Evolutionary conservation across 2,329 filamentous ascomycete species (phyloP).

Genomic region (Hypoxylon rubiginosum): DNA sequence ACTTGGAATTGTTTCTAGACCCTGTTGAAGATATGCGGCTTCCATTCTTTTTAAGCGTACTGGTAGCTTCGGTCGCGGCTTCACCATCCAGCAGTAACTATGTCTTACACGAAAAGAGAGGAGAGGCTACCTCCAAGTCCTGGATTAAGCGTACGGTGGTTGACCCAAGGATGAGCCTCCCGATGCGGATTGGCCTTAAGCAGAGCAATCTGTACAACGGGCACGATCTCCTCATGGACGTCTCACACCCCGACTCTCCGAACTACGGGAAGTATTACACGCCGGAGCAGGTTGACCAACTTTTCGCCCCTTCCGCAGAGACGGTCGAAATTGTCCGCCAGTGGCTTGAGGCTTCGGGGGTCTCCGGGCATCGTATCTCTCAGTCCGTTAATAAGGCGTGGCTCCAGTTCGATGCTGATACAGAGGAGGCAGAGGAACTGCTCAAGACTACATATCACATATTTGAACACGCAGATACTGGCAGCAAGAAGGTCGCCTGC

Average conservation of each 20-base stretch:
- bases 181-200: neutral
- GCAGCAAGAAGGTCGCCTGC: constrained; percentile 3
- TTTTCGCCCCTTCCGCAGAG: neutral
- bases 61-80: neutral
- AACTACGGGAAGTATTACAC: constrained; percentile 1
- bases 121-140: neutral
- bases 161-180: neutral
- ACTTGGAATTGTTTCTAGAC: neutral
- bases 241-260: neutral
- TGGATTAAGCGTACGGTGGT: neutral
- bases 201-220: neutral
- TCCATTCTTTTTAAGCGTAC: neutral
- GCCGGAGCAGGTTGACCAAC: neutral
- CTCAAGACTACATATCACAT: constrained; percentile 38
- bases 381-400: constrained; percentile 48
- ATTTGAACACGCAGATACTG: constrained; percentile 50
- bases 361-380: constrained; percentile 38
- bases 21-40: neutral
- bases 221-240: neutral
- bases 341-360: constrained; percentile 49
- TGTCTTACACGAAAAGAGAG: neutral
- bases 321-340: constrained; percentile 15
- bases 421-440: constrained; percentile 53
- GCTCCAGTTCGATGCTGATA: constrained; percentile 55
- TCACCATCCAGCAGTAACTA: neutral